Evolutionary conservation across 345 rosid genomes (phyloP), one percentile per base, ranked within the genome.

Genomic region (Iberis pinnata): DNA sequence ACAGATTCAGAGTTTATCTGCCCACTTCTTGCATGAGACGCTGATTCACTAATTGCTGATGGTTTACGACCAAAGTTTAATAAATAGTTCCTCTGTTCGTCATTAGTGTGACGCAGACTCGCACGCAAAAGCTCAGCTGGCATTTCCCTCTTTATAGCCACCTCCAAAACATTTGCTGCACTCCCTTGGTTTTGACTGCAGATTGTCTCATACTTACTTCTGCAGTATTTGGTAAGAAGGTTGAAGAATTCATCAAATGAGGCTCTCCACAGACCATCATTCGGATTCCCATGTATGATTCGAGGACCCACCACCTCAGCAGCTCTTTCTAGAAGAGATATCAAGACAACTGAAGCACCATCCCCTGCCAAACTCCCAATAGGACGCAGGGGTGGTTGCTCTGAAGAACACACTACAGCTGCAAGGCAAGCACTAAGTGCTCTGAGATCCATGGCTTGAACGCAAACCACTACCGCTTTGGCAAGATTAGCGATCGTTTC

Each of bases 381-480:
- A 50, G 99, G 99, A 25, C 99, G 79, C 44, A 93, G 82, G 14
- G 97, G 99, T 1, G 99, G 99, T 80, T 88, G 97, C 73, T 88
- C 99, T 26, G 83, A 75, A 46, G 98, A 88, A 67, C 98, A 92
- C 49, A 88, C 97, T 49, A 92, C 93, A 18, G 98, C 98, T 53
- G 88, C 95, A 52, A 92, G 93, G 71, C 98, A 92, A 32, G 88
- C 90, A 70, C 98, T 80, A 43, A 88, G 78, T n/a, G 98, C 82
- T 53, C 79, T 81, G 18, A 88, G 83, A 68, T 92, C 95, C 98
- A 92, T 92, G 49, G 76, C 78, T 41, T 65, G 67, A 49, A 92
- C 78, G 52, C 90, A 88, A 9, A 65, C 63, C 40, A 80, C 74
- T 48, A 92, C 93, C 3, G 78, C 68, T 68, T 81, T 78, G 19